Evolutionary conservation across 2,329 filamentous ascomycete species (phyloP).

Genomic region (Camillea tinctor): DNA sequence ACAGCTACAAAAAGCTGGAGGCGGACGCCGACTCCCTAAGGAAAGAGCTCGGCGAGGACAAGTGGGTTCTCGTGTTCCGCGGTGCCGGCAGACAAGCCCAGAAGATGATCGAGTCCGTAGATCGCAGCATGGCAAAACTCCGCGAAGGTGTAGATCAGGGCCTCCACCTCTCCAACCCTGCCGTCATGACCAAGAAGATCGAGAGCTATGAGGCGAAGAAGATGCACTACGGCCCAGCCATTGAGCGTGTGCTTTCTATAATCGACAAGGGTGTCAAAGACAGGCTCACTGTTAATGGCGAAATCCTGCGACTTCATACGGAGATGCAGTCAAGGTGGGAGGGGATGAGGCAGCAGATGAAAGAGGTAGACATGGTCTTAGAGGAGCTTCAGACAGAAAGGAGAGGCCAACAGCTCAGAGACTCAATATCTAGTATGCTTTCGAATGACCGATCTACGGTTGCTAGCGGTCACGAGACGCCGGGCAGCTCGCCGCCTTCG

Average conservation of each 20-base stretch:
- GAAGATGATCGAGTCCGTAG: slow-evolving; percentile 96
- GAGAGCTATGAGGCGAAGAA: slow-evolving; percentile 96
- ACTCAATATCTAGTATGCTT: slow-evolving; percentile 90
- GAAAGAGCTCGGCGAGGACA: slow-evolving; percentile 89
- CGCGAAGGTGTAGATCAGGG: slow-evolving; percentile 75
- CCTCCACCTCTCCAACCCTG: slow-evolving; percentile 69
- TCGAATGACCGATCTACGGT: slow-evolving; percentile 75
- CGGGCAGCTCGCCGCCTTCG: slow-evolving; percentile 64
- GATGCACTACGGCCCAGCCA: slow-evolving; percentile 87
- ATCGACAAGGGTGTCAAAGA: slow-evolving; percentile 96
- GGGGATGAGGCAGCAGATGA: slow-evolving; percentile 72
- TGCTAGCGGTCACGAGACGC: slow-evolving; percentile 68
- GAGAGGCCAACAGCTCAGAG: slow-evolving; percentile 74
- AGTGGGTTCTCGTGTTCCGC: slow-evolving; percentile 93
- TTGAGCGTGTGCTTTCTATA: slow-evolving; percentile 85
- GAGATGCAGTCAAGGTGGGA: slow-evolving; percentile 85
- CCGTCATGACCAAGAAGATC: slow-evolving; percentile 74
- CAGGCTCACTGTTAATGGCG: slow-evolving; percentile 92
- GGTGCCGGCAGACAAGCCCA: slow-evolving; percentile 88
- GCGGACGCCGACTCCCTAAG: slow-evolving; percentile 85
- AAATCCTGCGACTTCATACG: slow-evolving; percentile 81
- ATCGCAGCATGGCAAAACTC: slow-evolving; percentile 80
- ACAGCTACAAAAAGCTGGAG: slow-evolving; percentile 84
- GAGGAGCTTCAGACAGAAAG: slow-evolving; percentile 68
- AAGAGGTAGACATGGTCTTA: slow-evolving; percentile 70